phyloP scores from a whole-genome alignment of 208 protist species.

The Crithidia sp. region DNA sequence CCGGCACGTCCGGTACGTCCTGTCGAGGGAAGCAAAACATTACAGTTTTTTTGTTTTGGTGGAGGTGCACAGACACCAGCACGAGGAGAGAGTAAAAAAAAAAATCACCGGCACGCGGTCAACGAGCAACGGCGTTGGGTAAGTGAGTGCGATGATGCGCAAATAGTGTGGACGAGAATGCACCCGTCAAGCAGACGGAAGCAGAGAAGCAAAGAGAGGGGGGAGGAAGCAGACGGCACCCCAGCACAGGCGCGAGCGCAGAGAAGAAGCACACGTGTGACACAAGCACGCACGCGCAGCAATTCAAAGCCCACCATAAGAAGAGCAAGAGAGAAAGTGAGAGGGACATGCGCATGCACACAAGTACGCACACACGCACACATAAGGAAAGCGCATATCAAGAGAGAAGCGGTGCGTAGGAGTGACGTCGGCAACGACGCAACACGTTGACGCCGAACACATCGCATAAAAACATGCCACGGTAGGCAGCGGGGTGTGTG shows the following conservation, averaged over 20 bases:
- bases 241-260: neutral
- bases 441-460: neutral
- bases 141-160: too few species aligned
- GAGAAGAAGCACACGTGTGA: neutral
- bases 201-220: slow-evolving; percentile 15
- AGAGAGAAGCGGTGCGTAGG: neutral
- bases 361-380: slow-evolving; percentile 18
- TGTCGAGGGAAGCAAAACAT: slow-evolving; percentile 26
- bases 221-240: neutral
- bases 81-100: neutral
- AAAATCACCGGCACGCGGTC: neutral
- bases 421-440: too few species aligned
- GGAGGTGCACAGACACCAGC: neutral
- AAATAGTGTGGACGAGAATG: too few species aligned
- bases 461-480: neutral
- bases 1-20: slow-evolving; percentile 91
- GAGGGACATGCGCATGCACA: slow-evolving; percentile 28
- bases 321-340: neutral
- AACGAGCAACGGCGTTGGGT: too few species aligned
- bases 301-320: neutral
- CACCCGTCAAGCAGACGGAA: neutral
- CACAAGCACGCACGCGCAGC: neutral
- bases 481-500: too few species aligned
- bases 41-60: neutral
- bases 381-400: slow-evolving; percentile 14